A percentile compares a stretch with the other conserved stretches of the same genome.
Evolutionary conservation across 768 basidiomycete species (phyloP).

Genomic region (Kwoniella dendrophila): DNA sequence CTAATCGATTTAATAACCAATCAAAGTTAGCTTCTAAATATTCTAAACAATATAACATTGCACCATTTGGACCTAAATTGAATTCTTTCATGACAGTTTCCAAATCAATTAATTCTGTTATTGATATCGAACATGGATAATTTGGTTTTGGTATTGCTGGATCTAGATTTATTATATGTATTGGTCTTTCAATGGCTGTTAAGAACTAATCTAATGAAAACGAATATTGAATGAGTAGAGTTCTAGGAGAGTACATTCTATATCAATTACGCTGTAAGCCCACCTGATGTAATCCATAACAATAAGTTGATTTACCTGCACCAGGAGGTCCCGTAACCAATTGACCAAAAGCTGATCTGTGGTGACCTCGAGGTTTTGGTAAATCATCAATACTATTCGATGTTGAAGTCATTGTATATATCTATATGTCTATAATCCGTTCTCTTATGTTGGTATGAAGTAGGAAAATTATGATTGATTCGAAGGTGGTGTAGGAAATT

Average conservation of each 20-base stretch:
- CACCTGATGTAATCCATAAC: constrained; percentile 58
- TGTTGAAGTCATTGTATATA: background rate
- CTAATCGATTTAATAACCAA: constrained; percentile 58
- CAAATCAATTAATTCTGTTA: constrained; percentile 81
- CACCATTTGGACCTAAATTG: constrained; percentile 91
- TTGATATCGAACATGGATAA: constrained; percentile 87
- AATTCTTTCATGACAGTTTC: constrained; percentile 81
- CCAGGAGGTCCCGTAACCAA: constrained; percentile 58
- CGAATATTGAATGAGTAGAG: background rate
- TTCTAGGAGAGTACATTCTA: too few species aligned
- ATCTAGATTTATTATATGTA: constrained; percentile 91
- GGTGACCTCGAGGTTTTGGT: constrained; percentile 4
- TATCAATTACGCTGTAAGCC: too few species aligned
- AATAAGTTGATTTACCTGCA: constrained; percentile 59
- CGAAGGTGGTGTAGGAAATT: constrained; percentile 25
- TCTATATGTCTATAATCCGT: background rate
- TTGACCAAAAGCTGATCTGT: constrained; percentile 50
- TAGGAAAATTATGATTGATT: too few species aligned
- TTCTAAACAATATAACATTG: constrained; percentile 93
- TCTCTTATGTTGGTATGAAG: too few species aligned
- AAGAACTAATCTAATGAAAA: constrained; percentile 62
- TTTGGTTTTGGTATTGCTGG: constrained; percentile 88
- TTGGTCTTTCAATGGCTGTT: constrained; percentile 78
- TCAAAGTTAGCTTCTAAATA: constrained; percentile 95
- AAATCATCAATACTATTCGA: constrained; percentile 3